Base-by-base conservation (phyloP, 495 filamentous ascomycete species). In the Emericellopsis terricola region DNA sequence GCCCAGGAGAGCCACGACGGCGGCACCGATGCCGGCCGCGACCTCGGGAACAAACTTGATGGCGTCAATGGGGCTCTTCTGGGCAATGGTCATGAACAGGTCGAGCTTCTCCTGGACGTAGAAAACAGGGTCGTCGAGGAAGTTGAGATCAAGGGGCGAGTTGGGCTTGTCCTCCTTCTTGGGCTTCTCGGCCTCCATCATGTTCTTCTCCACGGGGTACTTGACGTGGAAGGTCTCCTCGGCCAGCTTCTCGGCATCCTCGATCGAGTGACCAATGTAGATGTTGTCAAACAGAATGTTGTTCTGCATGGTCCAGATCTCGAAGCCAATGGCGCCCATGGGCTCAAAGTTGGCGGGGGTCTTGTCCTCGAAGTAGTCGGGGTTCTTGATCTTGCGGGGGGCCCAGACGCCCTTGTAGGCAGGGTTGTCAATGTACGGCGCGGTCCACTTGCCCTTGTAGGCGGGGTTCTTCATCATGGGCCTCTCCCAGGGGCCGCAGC, bases 241-340 rank as follows among this genome's bases (percentile, higher is more conserved):
- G 55, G 87, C 78, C 44, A 99, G 65, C 62, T 85, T 79, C 57
- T 78, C 73, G 39, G 91, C 91, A 45, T 99, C 91, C 51, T 80
- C 83, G 44, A 82, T 57, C 29, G 91, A 99, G 75, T 99, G 91
- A 43, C 91, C 91, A 59, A 99, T 79, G 72, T 96, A 99, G 70
- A 99, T 84, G 76, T 99, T 99, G 73, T 96, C 84, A 50, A 99
- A 99, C 46, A 94, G 76, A 43, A 96, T 94, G 56, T 94, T 81
- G 57, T 76, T 91, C 53, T 94, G 89, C 89, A 97, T 97, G 47
- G 91, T 96, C 89, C 89, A 97, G 62, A 97, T 81, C 61, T 96
- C 91, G 47, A 94, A 94, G 46, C 89, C 87, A 64, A 94, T 82
- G 64, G 86, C 91, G 42, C 91, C 91, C 58, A 99, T 96, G 37